Conservation (phyloP, 257 asterid species). For the Nicotiana sylvestris region DNA sequence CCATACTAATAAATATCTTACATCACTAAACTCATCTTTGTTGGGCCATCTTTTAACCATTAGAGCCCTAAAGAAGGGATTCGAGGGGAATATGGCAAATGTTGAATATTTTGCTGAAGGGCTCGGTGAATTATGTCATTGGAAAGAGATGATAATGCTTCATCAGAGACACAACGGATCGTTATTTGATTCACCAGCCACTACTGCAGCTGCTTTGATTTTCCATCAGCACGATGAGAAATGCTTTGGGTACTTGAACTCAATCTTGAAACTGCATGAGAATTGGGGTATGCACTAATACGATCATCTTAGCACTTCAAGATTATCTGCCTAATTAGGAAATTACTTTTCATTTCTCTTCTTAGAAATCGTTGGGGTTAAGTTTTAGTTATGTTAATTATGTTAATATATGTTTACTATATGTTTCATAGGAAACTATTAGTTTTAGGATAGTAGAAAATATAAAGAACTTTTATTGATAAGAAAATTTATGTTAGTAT, state of each 20-base stretch:
- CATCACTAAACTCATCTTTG: not conserved
- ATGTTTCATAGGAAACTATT: no score
- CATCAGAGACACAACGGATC: conserved; percentile 36
- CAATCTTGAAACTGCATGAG: conserved; percentile 8
- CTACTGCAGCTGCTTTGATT: conserved; percentile 43
- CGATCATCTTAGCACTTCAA: no score
- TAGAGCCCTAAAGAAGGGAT: not conserved
- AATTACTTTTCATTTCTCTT: not conserved
- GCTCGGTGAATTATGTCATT: conserved; percentile 12
- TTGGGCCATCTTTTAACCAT: not conserved
- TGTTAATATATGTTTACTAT: not conserved
- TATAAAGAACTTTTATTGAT: no score
- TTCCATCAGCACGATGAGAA: conserved; percentile 19
- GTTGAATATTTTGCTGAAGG: conserved; percentile 32
- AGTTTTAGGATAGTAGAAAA: no score
- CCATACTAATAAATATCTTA: not conserved
- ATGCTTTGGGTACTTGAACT: conserved; percentile 22
- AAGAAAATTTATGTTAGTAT: no score
- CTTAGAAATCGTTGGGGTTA: no score
- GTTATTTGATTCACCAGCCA: conserved; percentile 38
- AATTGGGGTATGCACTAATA: conserved; percentile 16
- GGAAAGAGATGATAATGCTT: conserved; percentile 4
- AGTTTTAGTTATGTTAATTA: no score
- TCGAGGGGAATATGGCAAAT: not conserved
- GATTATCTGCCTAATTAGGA: no score